Conservation (phyloP, 768 basidiomycete genomes). For the Calocybe cyanea region DNA sequence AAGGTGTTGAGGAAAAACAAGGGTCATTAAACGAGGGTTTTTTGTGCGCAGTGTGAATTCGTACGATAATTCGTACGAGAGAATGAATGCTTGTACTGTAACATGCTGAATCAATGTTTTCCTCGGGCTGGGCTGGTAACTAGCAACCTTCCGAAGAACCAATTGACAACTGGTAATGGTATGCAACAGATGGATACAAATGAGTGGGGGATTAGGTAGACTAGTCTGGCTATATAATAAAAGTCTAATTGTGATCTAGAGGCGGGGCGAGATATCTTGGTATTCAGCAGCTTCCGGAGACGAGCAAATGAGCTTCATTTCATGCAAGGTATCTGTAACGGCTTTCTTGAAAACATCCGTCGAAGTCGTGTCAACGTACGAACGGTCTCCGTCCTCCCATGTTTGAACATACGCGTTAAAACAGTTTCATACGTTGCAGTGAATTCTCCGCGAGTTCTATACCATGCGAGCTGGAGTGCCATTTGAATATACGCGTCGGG, state of each 20-base stretch:
- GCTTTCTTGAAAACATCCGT: conserved; percentile 63
- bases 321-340: conserved; percentile 56
- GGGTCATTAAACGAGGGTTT: background rate
- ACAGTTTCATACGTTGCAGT: conserved; percentile 94
- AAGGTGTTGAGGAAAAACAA: conserved; percentile 17
- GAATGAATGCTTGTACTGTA: too few relatives aligned
- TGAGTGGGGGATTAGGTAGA: too few relatives aligned
- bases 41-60: too few relatives aligned
- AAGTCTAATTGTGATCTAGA: conserved; percentile 21
- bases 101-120: too few relatives aligned
- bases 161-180: too few relatives aligned
- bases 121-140: too few relatives aligned
- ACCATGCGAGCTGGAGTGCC: conserved; percentile 90
- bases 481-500: conserved; percentile 91
- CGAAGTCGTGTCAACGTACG: conserved; percentile 74
- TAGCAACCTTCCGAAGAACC: too few relatives aligned
- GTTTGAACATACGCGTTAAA: conserved; percentile 80
- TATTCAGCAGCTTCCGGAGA: conserved; percentile 19
- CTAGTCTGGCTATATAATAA: background rate
- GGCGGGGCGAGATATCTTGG: conserved; percentile 22
- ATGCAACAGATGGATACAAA: too few relatives aligned
- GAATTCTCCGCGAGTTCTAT: conserved; percentile 67
- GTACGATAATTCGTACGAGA: too few relatives aligned
- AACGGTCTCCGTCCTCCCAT: conserved; percentile 89
- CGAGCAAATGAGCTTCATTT: conserved; percentile 62